A percentile compares a stretch with the other conserved stretches of the same genome.
These are phyloP conservation scores for Alternaria consortialis DNA, from an alignment of 2,329 filamentous ascomycete genomes.

Conservation along the genomic window DNA sequence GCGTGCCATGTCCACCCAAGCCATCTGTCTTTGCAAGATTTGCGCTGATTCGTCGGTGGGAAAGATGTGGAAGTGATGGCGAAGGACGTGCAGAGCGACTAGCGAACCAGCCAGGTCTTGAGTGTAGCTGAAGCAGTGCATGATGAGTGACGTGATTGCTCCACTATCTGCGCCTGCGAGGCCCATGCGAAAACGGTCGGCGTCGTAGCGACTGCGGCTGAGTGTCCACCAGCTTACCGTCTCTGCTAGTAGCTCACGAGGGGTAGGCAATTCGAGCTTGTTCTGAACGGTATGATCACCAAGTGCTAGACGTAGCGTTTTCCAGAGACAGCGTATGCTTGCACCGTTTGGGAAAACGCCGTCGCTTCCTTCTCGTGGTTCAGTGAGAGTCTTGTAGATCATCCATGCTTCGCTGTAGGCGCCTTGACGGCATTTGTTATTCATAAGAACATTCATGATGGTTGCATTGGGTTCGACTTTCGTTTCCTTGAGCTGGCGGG, in stretches of 20 bases:
- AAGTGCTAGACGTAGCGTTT: conserved; percentile 43
- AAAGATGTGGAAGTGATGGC: conserved; percentile 36
- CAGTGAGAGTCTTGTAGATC: conserved; percentile 39
- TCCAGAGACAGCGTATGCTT: conserved; percentile 44
- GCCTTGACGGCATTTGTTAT: conserved; percentile 40
- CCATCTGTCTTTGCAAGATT: conserved; percentile 40
- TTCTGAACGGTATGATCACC: conserved; percentile 27
- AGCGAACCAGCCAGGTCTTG: conserved; percentile 47
- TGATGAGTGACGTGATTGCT: conserved; percentile 38
- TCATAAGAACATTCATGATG: conserved; percentile 48
- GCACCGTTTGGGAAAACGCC: conserved; percentile 44
- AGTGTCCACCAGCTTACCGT: conserved; percentile 42
- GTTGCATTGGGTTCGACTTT: conserved; percentile 31
- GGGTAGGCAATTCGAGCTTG: conserved; percentile 37
- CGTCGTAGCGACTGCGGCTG: conserved; percentile 35
- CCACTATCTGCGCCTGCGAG: conserved; percentile 33
- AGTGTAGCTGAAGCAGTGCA: conserved; percentile 48
- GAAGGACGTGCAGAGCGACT: conserved; percentile 45
- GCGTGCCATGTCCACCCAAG: conserved; percentile 39
- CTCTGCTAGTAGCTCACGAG: conserved; percentile 43
- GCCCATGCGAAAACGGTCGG: conserved; percentile 38
- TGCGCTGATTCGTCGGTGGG: conserved; percentile 30
- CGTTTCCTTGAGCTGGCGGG: conserved; percentile 34
- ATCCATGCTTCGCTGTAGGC: conserved; percentile 41
- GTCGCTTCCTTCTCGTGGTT: conserved; percentile 21